These are phyloP conservation scores for Breviolum minutum DNA, from an alignment of 73 alveolate species.

Conservation along the genomic window DNA sequence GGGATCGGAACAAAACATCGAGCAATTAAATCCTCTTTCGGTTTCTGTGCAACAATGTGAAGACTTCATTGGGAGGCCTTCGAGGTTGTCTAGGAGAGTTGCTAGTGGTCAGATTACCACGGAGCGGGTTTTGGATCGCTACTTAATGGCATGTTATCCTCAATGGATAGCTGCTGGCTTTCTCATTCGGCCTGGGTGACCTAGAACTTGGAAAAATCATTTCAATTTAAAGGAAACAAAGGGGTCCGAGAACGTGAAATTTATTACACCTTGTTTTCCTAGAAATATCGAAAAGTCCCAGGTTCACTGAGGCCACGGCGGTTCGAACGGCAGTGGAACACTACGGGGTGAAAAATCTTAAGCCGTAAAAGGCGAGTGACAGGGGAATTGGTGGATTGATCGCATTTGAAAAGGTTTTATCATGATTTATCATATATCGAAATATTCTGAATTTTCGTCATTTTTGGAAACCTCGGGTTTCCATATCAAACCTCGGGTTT, in stretches of 20 bases:
- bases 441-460: background rate
- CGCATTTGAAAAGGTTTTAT: background rate
- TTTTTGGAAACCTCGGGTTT: background rate
- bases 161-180: background rate
- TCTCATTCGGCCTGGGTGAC: background rate
- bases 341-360: background rate
- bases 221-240: background rate
- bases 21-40: background rate
- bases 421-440: background rate
- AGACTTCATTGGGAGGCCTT: background rate
- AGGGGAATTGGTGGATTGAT: background rate
- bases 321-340: background rate
- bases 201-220: background rate
- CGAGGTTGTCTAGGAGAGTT: background rate
- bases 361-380: background rate
- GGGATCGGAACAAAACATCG: background rate
- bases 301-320: background rate
- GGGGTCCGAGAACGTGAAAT: background rate
- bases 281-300: background rate
- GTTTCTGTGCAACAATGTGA: background rate
- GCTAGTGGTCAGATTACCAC: background rate
- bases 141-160: background rate
- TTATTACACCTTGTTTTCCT: background rate
- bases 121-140: background rate
- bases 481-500: background rate